Base-by-base conservation (phyloP, 257 asterid species). In the Marsdenia floribunda region DNA sequence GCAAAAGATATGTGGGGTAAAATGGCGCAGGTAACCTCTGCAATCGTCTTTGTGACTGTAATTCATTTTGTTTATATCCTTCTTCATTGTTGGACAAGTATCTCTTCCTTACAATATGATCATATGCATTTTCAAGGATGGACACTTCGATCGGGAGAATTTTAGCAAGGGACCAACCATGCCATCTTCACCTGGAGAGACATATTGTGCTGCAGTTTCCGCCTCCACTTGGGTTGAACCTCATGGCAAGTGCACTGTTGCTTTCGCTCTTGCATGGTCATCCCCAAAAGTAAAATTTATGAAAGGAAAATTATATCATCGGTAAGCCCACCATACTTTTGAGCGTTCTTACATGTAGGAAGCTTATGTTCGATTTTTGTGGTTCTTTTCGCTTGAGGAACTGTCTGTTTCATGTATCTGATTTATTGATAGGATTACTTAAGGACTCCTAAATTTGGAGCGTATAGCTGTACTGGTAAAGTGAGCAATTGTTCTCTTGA, bases 161-260 rank as follows among this genome's bases (percentile, higher is more conserved):
- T 92, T 85, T 81, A 83, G 59, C 80, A 87, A 82, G 75, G 97
- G 97, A 42, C 88, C 91, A 63, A 91, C 92, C 86, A 83, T 92
- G 91, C 84, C 97, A 11, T 92, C 99, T 46, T 90, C 96, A 57
- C 90, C 93, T 65, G 98, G 99, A 72, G 99, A 95, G 61, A 86
- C 97, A 19, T 79, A 75, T 47, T 95, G 99, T 85, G 98, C 99
- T 44, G 99, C 97, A n/a, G 98, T 95, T 73, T 87, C 96, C 74
- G 99, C 99, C 77, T 84, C 97, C 9, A 74, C 98, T 13, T 95
- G 99, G 98, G 99, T 95, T 13, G 99, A 92, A 78, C 93, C 99
- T 75, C 93, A 95, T 76, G 99, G 99, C 66, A 92, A 93, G 83
- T 88, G 96, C 88, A 91, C 97, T 11, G 82, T 95, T 73, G 93